Conservation (phyloP, 768 basidiomycete species). For the Hemileccinum impolitum region DNA sequence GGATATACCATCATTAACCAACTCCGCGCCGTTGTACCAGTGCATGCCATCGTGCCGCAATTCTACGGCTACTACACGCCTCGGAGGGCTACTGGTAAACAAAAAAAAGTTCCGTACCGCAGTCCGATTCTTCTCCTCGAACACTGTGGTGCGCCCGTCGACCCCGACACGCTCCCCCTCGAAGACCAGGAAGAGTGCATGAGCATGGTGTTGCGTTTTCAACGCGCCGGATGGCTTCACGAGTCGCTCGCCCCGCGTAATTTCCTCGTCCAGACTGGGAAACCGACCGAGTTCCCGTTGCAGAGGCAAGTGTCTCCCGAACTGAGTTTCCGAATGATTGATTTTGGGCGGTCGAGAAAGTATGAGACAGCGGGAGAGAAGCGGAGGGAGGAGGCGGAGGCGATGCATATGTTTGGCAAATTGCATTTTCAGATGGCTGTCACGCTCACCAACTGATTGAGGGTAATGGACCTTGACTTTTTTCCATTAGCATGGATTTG, state of each 20-base stretch:
- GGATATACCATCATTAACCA: constrained; percentile 24
- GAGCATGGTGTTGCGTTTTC: constrained; percentile 40
- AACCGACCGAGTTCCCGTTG: constrained; percentile 30
- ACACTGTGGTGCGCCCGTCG: constrained; percentile 41
- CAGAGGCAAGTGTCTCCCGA: constrained; percentile 3
- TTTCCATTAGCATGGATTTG: too few relatives aligned
- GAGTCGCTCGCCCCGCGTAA: constrained; percentile 42
- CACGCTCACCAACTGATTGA: too few relatives aligned
- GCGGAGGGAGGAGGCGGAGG: constrained; percentile 1
- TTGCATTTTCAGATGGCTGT: too few relatives aligned
- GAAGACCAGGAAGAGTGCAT: constrained; percentile 42
- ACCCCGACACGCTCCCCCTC: constrained; percentile 21
- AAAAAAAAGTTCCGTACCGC: constrained; percentile 7
- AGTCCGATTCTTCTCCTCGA: constrained; percentile 48
- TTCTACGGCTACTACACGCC: constrained; percentile 60
- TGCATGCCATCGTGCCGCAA: constrained; percentile 54
- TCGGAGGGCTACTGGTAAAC: not conserved
- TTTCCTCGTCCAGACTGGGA: constrained; percentile 42
- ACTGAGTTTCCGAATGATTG: constrained; percentile 47
- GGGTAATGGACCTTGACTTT: too few relatives aligned
- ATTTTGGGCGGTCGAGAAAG: constrained; percentile 43
- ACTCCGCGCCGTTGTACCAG: constrained; percentile 42
- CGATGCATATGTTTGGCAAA: constrained; percentile 2
- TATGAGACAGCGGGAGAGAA: not conserved
- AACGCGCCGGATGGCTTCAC: constrained; percentile 37